Evolutionary conservation across 352 stramenopile genomes (phyloP).

Genomic region (Phytophthora brassicae): DNA sequence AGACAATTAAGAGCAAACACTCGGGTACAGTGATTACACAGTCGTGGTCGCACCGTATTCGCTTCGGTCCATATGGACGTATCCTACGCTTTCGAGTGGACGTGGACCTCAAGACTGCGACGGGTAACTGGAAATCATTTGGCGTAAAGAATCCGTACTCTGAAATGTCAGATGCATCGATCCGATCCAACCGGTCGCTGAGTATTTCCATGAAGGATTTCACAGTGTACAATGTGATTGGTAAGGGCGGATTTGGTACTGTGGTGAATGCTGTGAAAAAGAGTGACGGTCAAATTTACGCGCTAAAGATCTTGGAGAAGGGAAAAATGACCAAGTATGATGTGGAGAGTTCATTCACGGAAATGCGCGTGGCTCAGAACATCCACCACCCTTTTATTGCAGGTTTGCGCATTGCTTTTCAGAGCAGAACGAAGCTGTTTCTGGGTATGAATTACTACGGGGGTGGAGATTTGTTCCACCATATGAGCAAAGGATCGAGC

Average conservation of each 20-base stretch:
- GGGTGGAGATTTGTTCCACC: conserved; percentile 85
- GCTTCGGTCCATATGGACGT: conserved; percentile 79
- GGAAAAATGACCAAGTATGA: conserved; percentile 90
- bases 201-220: conserved; percentile 91
- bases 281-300: conserved; percentile 89
- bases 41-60: conserved; percentile 73
- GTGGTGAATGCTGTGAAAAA: conserved; percentile 92
- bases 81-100: conserved; percentile 82
- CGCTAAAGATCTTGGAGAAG: conserved; percentile 91
- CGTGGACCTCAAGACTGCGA: conserved; percentile 71
- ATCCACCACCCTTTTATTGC: conserved; percentile 90
- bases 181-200: conserved; percentile 81
- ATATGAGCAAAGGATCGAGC: conserved; percentile 89
- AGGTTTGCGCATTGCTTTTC: conserved; percentile 84
- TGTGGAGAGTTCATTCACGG: conserved; percentile 87
- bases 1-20: conserved; percentile 84
- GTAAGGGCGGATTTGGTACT: conserved; percentile 86
- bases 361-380: conserved; percentile 89
- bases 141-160: conserved; percentile 80
- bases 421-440: conserved; percentile 86
- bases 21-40: conserved; percentile 71
- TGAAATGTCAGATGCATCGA: conserved; percentile 72
- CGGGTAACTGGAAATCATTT: conserved; percentile 80
- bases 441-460: conserved; percentile 89
- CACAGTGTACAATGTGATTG: conserved; percentile 90